Evolutionary conservation across 2,329 filamentous ascomycete genomes (phyloP), one percentile per base, ranked within the genome.

Genomic region (Allantophomopsis cytisporea): DNA sequence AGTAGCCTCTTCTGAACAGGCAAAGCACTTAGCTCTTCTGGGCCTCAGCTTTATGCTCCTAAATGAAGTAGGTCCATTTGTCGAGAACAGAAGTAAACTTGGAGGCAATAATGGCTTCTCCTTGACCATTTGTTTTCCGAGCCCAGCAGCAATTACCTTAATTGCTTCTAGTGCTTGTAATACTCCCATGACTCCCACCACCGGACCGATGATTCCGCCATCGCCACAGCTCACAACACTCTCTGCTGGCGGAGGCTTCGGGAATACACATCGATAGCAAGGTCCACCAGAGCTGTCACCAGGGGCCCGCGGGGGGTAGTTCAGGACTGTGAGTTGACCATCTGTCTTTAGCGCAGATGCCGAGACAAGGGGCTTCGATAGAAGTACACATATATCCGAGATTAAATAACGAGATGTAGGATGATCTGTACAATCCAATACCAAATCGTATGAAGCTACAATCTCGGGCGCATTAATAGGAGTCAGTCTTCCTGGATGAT

Each of bases 351-450:
- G 71, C 0, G 91, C 89, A 1, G 88, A 93, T 1, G 89, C 91
- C 3, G 87, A 94, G 11, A 96, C 75, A 13, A 98, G 71, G 0
- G 85, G 78, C 53, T 86, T 91, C 2, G 69, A 63, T 1, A 88
- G 67, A 4, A 94, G 65, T 8, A 95, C 82, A 49, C 86, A 93
- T 13, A 83, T 74, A 55, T 98, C 91, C 0, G 86, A 94, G 47
- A 96, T 84, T 35, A 96, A 72, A 57, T 98, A 96, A 34, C 91
- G 83, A 0, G 86, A 84, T 1, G 84, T 81, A 0, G 91, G 89
- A 47, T 89, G 87, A 59, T 98, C 91, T 8, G 89, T 96, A 57
- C 91, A 98, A 59, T 98, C 91, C 11, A 98, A 75, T 2, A 96
- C 76, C 1, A 95, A 50, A 50, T 94, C 85, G 54, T 94, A 96